Conservation (phyloP, 768 basidiomycete genomes). For the Amanita pallidorosea region DNA sequence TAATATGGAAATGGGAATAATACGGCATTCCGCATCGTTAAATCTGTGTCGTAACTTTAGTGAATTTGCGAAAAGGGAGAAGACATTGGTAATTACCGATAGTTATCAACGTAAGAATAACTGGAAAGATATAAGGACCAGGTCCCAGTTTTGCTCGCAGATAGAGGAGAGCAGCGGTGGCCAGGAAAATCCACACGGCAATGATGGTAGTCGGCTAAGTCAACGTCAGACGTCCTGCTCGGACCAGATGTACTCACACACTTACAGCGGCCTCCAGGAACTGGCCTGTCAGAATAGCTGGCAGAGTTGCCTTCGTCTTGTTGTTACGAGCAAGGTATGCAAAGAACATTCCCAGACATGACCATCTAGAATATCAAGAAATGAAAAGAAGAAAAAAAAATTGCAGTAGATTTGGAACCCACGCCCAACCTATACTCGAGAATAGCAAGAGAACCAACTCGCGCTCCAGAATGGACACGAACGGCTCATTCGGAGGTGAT, state of each 20-base stretch:
- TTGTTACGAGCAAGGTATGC: slow-evolving; percentile 44
- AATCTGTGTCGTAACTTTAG: slow-evolving; percentile 28
- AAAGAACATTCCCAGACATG: slow-evolving; percentile 51
- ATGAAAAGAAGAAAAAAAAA: not conserved
- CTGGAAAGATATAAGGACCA: slow-evolving; percentile 49
- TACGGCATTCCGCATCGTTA: slow-evolving; percentile 42
- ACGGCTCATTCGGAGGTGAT: slow-evolving; percentile 59
- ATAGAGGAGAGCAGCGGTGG: slow-evolving; percentile 45
- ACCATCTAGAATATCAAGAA: slow-evolving; percentile 38
- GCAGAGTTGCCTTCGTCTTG: slow-evolving; percentile 24
- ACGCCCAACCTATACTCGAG: slow-evolving; percentile 49
- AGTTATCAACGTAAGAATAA: slow-evolving; percentile 49
- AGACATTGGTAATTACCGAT: slow-evolving; percentile 26
- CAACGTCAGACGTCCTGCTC: not conserved
- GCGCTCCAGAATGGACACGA: slow-evolving; percentile 57
- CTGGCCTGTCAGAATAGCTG: slow-evolving; percentile 33
- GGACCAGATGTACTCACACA: slow-evolving; percentile 3
- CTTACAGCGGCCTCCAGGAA: slow-evolving; percentile 44
- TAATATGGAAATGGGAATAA: slow-evolving; percentile 64
- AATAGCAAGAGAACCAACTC: slow-evolving; percentile 45
- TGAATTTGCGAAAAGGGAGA: not conserved
- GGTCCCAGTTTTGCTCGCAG: slow-evolving; percentile 50
- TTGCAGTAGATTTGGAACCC: slow-evolving; percentile 15
- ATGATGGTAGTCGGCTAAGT: slow-evolving; percentile 47
- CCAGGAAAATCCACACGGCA: slow-evolving; percentile 53